Conservation (phyloP, 192 early-diverging fungal species). For the Podila horticola region DNA sequence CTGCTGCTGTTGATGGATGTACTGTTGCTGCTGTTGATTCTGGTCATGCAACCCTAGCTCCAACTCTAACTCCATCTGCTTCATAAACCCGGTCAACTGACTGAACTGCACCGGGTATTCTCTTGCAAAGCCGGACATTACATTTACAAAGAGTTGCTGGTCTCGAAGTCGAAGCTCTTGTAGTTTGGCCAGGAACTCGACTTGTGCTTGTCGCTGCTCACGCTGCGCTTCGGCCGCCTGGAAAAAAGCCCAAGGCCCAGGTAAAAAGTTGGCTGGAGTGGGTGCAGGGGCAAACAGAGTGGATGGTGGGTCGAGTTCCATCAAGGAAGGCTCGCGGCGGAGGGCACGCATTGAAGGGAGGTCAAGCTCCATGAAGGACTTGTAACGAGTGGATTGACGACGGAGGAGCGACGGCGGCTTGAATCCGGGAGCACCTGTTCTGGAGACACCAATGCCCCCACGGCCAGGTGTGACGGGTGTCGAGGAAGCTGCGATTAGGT, state of each 20-base stretch:
- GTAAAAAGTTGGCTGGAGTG: slow-evolving; percentile 23
- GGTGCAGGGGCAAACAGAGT: slow-evolving; percentile 37
- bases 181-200: slow-evolving; percentile 38
- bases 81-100: slow-evolving; percentile 44
- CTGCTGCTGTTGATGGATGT: background rate
- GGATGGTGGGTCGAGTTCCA: slow-evolving; percentile 39
- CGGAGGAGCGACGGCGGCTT: slow-evolving; percentile 27
- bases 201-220: slow-evolving; percentile 26
- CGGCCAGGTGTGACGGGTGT: background rate
- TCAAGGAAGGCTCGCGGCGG: slow-evolving; percentile 42
- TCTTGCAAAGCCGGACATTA: slow-evolving; percentile 41
- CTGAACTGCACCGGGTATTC: slow-evolving; percentile 47
- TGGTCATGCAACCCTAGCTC: slow-evolving; percentile 6
- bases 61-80: slow-evolving; percentile 38
- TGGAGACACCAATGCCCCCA: background rate
- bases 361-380: slow-evolving; percentile 47
- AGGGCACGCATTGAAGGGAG: slow-evolving; percentile 33
- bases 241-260: slow-evolving; percentile 47
- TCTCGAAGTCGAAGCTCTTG: slow-evolving; percentile 42
- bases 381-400: slow-evolving; percentile 31
- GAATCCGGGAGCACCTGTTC: background rate
- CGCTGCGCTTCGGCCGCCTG: slow-evolving; percentile 45
- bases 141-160: slow-evolving; percentile 23
- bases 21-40: background rate
- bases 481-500: background rate